Base-by-base conservation (phyloP, 2,329 filamentous ascomycete genomes). In the Beauveria sp. region DNA sequence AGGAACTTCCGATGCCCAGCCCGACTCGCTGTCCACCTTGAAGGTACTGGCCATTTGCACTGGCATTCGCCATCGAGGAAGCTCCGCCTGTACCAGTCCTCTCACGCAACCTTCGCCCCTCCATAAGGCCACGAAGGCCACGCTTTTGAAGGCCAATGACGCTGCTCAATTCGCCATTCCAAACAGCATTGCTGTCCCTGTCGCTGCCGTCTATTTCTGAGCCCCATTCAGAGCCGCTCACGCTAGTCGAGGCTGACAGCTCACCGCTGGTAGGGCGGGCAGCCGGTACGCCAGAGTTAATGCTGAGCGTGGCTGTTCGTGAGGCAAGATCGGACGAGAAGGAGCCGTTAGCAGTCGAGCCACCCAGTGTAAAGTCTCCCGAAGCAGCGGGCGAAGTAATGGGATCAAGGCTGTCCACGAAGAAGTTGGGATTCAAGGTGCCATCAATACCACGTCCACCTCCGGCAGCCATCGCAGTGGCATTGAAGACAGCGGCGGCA, bases 101-200 rank as follows among this genome's bases (percentile, higher is more conserved):
- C 73, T 96, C 91, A 50, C 93, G 81, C 79, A 97, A 86, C 63
- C 93, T 82, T 50, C 93, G 80, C 3, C 93, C 93, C 74, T 98
- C 95, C 95, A 99, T 98, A 66, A 99, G 74, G 0, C 95, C 95
- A 63, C 93, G 82, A 42, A 99, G 74, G 0, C 95, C 95, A 59
- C 95, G 83, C 78, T 99, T 99, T 78, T 99, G 95, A 65, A 99
- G 73, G 0, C 95, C 95, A 67, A 99, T 96, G 3, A 98, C 93
- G 54, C 91, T 91, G 76, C 90, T 93, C 40, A 93, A 74, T 77
- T 96, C 85, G 62, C 88, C 87, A 69, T 83, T 78, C 93, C 95
- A 99, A 0, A 93, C 70, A 63, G 73, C 75, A 65, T 74, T 74
- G 63, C 26, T 14, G 5, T 82, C 79, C 18, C 76, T 77, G 53